Evolutionary conservation across 805 yeast species (phyloP), one percentile per base, ranked within the genome.

Genomic region (Kodamaea neixiangensis): DNA sequence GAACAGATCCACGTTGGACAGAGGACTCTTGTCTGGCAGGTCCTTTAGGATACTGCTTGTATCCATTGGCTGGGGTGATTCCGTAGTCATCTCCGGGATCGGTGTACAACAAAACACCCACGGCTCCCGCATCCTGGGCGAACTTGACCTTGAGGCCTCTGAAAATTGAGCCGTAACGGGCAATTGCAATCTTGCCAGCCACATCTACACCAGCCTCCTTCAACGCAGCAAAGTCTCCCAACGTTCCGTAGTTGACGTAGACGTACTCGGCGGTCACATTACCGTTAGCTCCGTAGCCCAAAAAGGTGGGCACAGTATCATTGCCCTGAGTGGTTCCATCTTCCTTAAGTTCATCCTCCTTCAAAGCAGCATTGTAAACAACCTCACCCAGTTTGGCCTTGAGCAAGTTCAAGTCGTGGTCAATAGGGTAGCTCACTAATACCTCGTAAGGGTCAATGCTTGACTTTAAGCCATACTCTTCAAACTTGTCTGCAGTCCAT

Each of bases 201-300:
- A 82, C 67, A 31, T 73, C 72, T 20, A 83, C 72, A 4, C 75
- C 75, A 22, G 68, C 58, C 1, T 63, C 57, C 11, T 64, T 49
- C 45, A 86, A 66, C 2, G 51, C 37, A 4, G 62, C 69, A 54
- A 85, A 86, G 60, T 87, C 92, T 13, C 78, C 77, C 1, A 58
- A 51, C 0, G 76, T 67, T 0, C 87, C 93, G 62, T 82, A 84
- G 58, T 85, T 85, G 5, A 75, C 86, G 62, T 73, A 85, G 0
- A 85, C 75, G 56, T 69, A 87, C 35, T 73, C 69, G 0, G 82
- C 79, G 3, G 79, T 76, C 10, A 81, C 82, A 48, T 80, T 77
- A 0, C 89, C 91, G 58, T 77, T 78, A 7, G 86, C 82, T 0
- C 87, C 83, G 58, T 85, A 86, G 0, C 83, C 84, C 64, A 84